Evolutionary conservation across 139 green algal species (phyloP), one percentile per base, ranked within the genome.

Genomic region (Chara braunii): DNA sequence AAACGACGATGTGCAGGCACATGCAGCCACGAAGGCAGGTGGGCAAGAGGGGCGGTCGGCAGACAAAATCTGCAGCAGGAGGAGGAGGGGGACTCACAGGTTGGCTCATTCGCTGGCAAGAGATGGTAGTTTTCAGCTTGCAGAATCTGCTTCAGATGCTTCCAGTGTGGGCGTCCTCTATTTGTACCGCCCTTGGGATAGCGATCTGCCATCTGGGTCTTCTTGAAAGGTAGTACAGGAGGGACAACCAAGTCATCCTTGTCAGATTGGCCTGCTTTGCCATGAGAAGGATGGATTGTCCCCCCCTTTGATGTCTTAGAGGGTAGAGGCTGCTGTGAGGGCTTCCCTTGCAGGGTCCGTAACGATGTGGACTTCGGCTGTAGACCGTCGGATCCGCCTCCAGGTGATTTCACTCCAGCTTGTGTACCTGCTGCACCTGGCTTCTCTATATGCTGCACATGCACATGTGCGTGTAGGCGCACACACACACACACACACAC

Each of bases 131-230:
- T 71, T 32, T 83, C 74, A 23, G 53, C 51, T 22, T 77, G 75
- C 12, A 84, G 28, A 2, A 83, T 56, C 72, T 80, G 67, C 52
- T 78, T 75, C 55, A 85, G 45, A 18, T 76, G 67, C 56, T 75
- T 75, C 67, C 67, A 75, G 48, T 70, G 67, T 22, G 45, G 56
- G 28, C 56, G 29, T 12, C 56, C 24, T 29, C 23, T 23, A 29
- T 31, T 44, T 33, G 12, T 14, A 23, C 11, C 67, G 53, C 7
- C 67, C 9, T 71, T 71, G 40, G 65, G 56, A 18, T 74, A 74
- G 28, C 60, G 24, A 14, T 70, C 65, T 57, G 45, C 55, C 34
- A 40, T 8, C 43, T 74, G 65, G 28, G 24, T 28, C 6, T 30
- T 26, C 34, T 74, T 74, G 54, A 74, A 74, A 2, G 65, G 57